These are phyloP conservation scores for Aquanectria penicillioides DNA, from an alignment of 2,329 filamentous ascomycete genomes.

Conservation along the genomic window DNA sequence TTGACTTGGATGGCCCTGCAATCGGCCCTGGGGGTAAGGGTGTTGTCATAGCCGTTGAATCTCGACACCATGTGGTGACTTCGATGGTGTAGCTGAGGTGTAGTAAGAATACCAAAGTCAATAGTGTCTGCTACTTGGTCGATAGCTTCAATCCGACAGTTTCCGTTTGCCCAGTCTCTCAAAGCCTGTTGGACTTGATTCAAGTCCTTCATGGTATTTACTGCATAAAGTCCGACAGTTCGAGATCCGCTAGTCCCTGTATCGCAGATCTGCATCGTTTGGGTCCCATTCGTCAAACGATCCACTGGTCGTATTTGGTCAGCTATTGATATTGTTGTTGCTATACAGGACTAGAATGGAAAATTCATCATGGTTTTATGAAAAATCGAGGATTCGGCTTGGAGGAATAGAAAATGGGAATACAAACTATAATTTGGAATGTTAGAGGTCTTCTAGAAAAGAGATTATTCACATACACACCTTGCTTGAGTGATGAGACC, in stretches of 20 bases:
- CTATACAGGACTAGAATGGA: no score
- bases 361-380: neutral
- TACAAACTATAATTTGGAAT: constrained; percentile 20
- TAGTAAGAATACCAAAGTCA: constrained; percentile 30
- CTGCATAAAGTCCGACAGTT: constrained; percentile 36
- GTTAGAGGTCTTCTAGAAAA: neutral
- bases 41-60: constrained; percentile 22
- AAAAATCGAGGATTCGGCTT: neutral
- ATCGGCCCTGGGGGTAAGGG: constrained; percentile 32
- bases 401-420: neutral
- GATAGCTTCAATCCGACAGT: constrained; percentile 29
- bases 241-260: constrained; percentile 28
- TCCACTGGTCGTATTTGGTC: constrained; percentile 1
- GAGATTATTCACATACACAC: no score
- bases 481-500: constrained; percentile 25
- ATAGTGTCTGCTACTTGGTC: constrained; percentile 13
- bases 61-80: constrained; percentile 30
- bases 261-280: constrained; percentile 35
- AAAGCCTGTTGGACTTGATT: constrained; percentile 27
- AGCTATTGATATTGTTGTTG: neutral
- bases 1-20: constrained; percentile 44
- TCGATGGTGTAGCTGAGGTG: constrained; percentile 26
- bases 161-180: constrained; percentile 35
- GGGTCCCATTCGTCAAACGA: constrained; percentile 29
- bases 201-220: constrained; percentile 23